Evolutionary conservation across 768 basidiomycete species (phyloP).

Genomic region (Psilocybe tampanensis): DNA sequence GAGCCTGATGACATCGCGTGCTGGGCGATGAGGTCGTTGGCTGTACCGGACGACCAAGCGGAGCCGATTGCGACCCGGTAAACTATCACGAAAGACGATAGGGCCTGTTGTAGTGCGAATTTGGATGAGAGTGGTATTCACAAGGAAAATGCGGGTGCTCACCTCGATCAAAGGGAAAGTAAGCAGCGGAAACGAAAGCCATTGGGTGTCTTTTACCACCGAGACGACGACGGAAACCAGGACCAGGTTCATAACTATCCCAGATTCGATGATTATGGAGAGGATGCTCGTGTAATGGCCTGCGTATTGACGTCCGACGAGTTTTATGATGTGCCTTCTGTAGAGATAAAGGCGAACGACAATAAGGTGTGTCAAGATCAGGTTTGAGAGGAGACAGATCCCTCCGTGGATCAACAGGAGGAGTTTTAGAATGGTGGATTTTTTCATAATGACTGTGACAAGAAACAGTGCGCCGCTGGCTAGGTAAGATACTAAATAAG

Average conservation of each 20-base stretch:
- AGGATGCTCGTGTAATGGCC: slow-evolving; percentile 17
- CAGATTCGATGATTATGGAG: slow-evolving; percentile 22
- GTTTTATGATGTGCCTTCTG: slow-evolving; percentile 7
- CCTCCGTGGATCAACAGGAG: slow-evolving; percentile 7
- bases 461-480: slow-evolving; percentile 5
- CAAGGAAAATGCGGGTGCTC: too few species aligned
- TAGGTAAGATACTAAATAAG: neutral
- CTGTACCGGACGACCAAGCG: slow-evolving; percentile 15
- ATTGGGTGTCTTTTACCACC: slow-evolving; percentile 8
- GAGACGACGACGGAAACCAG: slow-evolving; percentile 13
- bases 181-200: slow-evolving; percentile 11
- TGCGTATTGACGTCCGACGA: slow-evolving; percentile 11
- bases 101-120: neutral
- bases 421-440: neutral
- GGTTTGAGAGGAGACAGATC: slow-evolving; percentile 10
- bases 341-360: slow-evolving; percentile 17
- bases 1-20: neutral
- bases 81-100: slow-evolving; percentile 18
- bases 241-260: slow-evolving; percentile 11
- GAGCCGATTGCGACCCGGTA: slow-evolving; percentile 14
- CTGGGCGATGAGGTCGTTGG: slow-evolving; percentile 12
- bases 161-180: slow-evolving; percentile 18
- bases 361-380: slow-evolving; percentile 20
- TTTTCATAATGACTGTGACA: neutral
- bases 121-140: neutral